A percentile compares a stretch with the other conserved stretches of the same genome.
Evolutionary conservation across 106 monocot genomes (phyloP).

Genomic region (Dioscorea zingiberensis): DNA sequence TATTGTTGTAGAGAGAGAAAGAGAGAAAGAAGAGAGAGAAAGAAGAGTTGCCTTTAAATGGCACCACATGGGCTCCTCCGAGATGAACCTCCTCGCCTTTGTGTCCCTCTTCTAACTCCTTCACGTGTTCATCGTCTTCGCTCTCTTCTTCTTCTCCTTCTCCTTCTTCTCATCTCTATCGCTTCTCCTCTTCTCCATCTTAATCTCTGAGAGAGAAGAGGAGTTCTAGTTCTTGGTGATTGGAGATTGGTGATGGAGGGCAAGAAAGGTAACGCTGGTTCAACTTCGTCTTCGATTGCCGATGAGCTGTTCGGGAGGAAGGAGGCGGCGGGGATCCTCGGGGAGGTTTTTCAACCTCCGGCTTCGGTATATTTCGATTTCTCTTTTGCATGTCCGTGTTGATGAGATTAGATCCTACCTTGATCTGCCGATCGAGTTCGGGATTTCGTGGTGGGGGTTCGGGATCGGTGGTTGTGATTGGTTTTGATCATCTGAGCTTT

Average conservation of each 20-base stretch:
- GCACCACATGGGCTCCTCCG: not conserved
- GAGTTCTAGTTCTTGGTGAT: not conserved
- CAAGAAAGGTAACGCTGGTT: slow-evolving; percentile 14
- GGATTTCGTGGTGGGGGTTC: not conserved
- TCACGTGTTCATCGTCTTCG: too few species aligned
- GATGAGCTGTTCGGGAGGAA: slow-evolving; percentile 3
- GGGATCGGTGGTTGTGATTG: not conserved
- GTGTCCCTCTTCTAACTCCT: too few species aligned
- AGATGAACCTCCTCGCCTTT: not conserved
- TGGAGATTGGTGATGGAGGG: slow-evolving; percentile 17
- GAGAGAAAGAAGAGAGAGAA: not conserved
- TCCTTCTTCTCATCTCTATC: not conserved
- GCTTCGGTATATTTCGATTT: slow-evolving; percentile 1
- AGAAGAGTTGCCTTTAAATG: slow-evolving; percentile 8
- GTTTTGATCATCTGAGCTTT: too few species aligned
- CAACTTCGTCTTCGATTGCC: not conserved
- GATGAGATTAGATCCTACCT: not conserved
- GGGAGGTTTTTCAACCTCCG: not conserved
- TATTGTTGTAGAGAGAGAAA: not conserved
- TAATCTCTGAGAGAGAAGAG: not conserved
- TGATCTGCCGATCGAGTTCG: not conserved
- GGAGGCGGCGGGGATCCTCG: not conserved
- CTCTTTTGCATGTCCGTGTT: not conserved
- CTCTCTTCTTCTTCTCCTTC: not conserved
- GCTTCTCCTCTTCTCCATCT: not conserved